Evolutionary conservation across 345 rosid genomes (phyloP).

Genomic region (Rubroshorea leprosula): DNA sequence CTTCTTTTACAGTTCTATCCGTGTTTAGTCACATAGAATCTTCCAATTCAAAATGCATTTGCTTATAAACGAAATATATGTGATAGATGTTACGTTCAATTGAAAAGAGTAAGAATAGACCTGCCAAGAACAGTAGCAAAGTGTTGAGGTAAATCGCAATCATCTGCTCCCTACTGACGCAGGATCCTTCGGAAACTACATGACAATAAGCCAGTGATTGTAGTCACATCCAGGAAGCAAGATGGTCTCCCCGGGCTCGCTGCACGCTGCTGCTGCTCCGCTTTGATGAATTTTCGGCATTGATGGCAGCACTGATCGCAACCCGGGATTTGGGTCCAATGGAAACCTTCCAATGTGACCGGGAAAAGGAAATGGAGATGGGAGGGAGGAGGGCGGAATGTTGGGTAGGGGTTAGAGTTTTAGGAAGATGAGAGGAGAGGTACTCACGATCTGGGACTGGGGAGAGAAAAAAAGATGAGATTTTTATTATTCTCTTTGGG

Average conservation of each 20-base stretch:
- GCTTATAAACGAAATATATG: not conserved
- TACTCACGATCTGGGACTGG: no score
- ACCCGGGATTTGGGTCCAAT: constrained; percentile 18
- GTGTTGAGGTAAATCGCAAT: constrained; percentile 85
- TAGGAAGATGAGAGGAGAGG: constrained; percentile 36
- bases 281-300: constrained; percentile 53
- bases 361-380: constrained; percentile 15
- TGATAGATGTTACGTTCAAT: not conserved
- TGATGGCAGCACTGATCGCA: constrained; percentile 43
- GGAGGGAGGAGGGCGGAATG: not conserved
- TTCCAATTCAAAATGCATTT: not conserved
- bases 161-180: constrained; percentile 94
- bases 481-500: no score
- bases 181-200: constrained; percentile 97
- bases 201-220: constrained; percentile 94
- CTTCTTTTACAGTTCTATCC: not conserved
- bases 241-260: constrained; percentile 80
- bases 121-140: constrained; percentile 83
- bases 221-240: constrained; percentile 93
- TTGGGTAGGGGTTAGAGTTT: constrained; percentile 36
- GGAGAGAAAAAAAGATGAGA: no score
- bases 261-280: constrained; percentile 54
- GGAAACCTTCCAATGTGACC: constrained; percentile 13
- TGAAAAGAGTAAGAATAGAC: constrained; percentile 23
- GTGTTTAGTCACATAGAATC: not conserved